Conservation (phyloP, 1,284 basidiomycete genomes). For the Naganishia sp. region DNA sequence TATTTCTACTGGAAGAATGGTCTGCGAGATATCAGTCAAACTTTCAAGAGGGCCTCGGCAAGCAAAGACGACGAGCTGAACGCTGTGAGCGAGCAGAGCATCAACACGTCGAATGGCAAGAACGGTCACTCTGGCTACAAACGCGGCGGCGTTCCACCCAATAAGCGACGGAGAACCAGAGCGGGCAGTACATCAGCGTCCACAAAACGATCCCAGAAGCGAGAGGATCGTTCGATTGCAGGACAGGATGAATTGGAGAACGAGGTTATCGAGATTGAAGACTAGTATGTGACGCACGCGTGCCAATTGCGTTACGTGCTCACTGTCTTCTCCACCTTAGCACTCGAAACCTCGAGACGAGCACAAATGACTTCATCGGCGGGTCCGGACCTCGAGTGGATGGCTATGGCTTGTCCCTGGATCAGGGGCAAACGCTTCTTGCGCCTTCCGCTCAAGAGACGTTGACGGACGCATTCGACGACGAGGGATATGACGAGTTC, state of each 20-base stretch:
- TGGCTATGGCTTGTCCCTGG: not conserved
- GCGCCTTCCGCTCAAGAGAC: constrained; percentile 36
- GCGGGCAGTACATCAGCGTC: constrained; percentile 40
- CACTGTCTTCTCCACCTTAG: constrained; percentile 1
- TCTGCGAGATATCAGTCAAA: constrained; percentile 36
- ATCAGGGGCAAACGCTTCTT: constrained; percentile 32
- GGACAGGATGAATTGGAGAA: constrained; percentile 54
- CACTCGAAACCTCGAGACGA: constrained; percentile 8
- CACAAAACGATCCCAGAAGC: constrained; percentile 34
- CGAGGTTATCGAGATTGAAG: constrained; percentile 62
- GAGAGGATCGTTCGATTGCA: constrained; percentile 35
- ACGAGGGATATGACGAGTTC: constrained; percentile 63
- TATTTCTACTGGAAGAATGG: constrained; percentile 80
- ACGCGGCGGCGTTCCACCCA: constrained; percentile 41
- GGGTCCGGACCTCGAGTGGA: constrained; percentile 3
- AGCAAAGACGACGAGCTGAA: constrained; percentile 27
- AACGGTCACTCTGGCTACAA: constrained; percentile 19
- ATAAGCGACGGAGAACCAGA: constrained; percentile 52
- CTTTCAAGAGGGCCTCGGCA: constrained; percentile 27
- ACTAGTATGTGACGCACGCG: constrained; percentile 60
- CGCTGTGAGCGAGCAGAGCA: constrained; percentile 16
- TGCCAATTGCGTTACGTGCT: not conserved
- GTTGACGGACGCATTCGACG: constrained; percentile 38
- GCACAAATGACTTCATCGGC: constrained; percentile 14
- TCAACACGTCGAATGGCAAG: constrained; percentile 28